These are phyloP conservation scores for Tulasnella sp. DNA, from an alignment of 768 basidiomycete genomes.

Conservation along the genomic window DNA sequence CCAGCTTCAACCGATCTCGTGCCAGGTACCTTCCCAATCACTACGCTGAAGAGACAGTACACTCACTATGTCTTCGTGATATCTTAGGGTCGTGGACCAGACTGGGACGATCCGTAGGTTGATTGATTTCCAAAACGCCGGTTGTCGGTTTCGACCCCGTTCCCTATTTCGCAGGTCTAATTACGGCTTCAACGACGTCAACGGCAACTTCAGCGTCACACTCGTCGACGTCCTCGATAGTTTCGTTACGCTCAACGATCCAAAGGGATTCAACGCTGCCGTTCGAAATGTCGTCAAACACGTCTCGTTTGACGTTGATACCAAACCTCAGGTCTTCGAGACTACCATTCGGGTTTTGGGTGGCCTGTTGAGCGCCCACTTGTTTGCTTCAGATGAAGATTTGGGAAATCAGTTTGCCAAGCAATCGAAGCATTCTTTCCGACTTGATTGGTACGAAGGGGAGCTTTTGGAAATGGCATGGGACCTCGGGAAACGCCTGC, in stretches of 20 bases:
- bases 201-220: constrained; percentile 84
- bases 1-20: constrained; percentile 81
- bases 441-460: constrained; percentile 72
- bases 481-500: constrained; percentile 73
- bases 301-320: constrained; percentile 88
- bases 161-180: constrained; percentile 39
- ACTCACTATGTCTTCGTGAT: not conserved
- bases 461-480: constrained; percentile 71
- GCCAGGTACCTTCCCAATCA: constrained; percentile 32
- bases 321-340: constrained; percentile 97
- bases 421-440: constrained; percentile 32
- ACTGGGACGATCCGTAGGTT: constrained; percentile 70
- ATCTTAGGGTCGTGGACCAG: constrained; percentile 56
- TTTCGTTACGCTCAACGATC: constrained; percentile 76
- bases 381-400: constrained; percentile 29
- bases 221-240: constrained; percentile 68
- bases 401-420: not conserved
- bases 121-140: not conserved
- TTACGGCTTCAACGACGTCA: constrained; percentile 78
- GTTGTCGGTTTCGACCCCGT: not conserved
- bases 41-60: not conserved
- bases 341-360: constrained; percentile 91
- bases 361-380: constrained; percentile 75
- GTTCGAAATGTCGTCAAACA: constrained; percentile 68
- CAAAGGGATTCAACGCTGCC: constrained; percentile 67